phyloP scores from a whole-genome alignment of 2,329 filamentous ascomycete genomes.

The Balansia obtecta region DNA sequence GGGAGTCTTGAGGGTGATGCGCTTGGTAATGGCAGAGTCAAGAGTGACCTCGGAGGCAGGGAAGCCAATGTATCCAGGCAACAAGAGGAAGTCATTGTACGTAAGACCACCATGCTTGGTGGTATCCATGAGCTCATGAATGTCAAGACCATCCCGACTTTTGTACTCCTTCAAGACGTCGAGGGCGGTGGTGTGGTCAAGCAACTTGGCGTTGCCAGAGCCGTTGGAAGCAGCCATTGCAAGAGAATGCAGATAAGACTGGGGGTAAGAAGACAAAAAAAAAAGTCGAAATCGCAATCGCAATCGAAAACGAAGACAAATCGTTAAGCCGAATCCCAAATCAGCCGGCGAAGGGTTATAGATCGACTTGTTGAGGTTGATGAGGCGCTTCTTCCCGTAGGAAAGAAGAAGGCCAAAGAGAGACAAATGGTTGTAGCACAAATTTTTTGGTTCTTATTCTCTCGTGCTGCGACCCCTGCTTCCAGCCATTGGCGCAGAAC shows the following conservation, averaged over 20 bases:
- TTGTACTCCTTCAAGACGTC: constrained; percentile 74
- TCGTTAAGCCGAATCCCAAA: constrained; percentile 15
- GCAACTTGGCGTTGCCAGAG: constrained; percentile 40
- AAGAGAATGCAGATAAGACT: constrained; percentile 13
- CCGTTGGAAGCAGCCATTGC: constrained; percentile 52
- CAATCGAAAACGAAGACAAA: constrained; percentile 34
- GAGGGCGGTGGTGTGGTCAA: constrained; percentile 65
- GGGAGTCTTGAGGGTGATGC: constrained; percentile 90
- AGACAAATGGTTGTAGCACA: constrained; percentile 18
- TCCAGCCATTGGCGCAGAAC: neutral
- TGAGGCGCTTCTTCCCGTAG: constrained; percentile 40
- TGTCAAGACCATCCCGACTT: constrained; percentile 72
- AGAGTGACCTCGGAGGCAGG: constrained; percentile 78
- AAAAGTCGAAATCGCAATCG: constrained; percentile 29
- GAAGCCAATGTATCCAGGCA: constrained; percentile 98
- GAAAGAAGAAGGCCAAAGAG: constrained; percentile 33
- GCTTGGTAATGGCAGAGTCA: constrained; percentile 88
- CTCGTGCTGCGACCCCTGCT: neutral
- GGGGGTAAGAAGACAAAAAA: constrained; percentile 13
- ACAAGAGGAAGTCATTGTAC: constrained; percentile 96
- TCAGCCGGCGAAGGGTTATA: constrained; percentile 12
- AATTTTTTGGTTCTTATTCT: constrained; percentile 31
- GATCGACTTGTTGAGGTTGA: constrained; percentile 25
- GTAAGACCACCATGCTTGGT: constrained; percentile 86
- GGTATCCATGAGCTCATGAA: constrained; percentile 80